A percentile compares a stretch with the other conserved stretches of the same genome.
These are phyloP conservation scores for Cercospora sojina DNA, from an alignment of 2,329 filamentous ascomycete genomes.

Conservation along the genomic window DNA sequence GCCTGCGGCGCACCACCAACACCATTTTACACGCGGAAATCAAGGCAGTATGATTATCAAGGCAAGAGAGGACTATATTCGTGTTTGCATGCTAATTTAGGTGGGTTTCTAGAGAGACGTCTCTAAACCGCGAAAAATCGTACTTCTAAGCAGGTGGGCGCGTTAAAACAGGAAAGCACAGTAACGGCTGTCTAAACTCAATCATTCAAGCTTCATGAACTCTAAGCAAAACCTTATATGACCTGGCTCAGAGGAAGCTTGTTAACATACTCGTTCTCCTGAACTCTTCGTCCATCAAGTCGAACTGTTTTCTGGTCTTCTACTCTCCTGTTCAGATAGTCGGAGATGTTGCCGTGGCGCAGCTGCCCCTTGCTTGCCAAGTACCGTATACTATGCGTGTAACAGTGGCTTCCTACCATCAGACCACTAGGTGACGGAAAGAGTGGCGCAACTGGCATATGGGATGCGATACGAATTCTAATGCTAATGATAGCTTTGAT, in stretches of 20 bases:
- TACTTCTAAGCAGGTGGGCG: too few species aligned
- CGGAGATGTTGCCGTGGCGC: background rate
- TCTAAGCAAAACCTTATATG: constrained; percentile 5
- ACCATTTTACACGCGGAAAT: too few species aligned
- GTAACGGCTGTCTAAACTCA: constrained; percentile 2
- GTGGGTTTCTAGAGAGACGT: too few species aligned
- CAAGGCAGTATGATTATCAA: too few species aligned
- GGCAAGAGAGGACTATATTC: too few species aligned
- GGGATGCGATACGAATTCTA: background rate
- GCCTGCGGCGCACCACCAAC: too few species aligned
- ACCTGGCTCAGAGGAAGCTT: background rate
- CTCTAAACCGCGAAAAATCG: too few species aligned
- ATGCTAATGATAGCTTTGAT: background rate
- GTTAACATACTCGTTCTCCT: background rate
- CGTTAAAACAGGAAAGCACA: too few species aligned
- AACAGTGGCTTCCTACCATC: background rate
- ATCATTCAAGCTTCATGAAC: constrained; percentile 7
- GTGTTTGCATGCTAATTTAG: too few species aligned
- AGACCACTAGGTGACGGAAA: background rate
- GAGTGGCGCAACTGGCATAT: background rate
- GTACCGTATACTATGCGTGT: background rate
- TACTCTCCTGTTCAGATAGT: background rate
- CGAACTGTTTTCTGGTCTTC: background rate
- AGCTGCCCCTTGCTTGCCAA: background rate
- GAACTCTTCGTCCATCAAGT: background rate